Conservation (phyloP, 805 yeast genomes). For the Candida sithepensis region DNA sequence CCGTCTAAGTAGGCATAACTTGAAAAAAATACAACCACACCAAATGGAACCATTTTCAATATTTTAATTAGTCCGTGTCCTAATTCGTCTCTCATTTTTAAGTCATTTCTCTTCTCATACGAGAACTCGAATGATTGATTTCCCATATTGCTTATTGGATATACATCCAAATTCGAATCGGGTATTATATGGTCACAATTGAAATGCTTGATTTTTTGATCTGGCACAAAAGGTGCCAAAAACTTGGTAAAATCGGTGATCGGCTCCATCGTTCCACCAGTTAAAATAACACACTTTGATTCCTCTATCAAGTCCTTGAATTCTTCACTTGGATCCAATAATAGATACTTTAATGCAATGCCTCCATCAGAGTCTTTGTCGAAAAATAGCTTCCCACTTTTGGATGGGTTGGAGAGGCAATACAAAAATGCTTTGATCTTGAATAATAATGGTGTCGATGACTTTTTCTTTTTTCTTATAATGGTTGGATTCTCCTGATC, state of each 20-base stretch:
- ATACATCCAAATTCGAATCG: slow-evolving; percentile 57
- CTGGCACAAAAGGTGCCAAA: slow-evolving; percentile 55
- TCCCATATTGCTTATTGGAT: slow-evolving; percentile 38
- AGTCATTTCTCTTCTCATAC: slow-evolving; percentile 55
- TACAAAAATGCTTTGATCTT: slow-evolving; percentile 62
- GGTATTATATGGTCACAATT: slow-evolving; percentile 87
- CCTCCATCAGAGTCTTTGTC: slow-evolving; percentile 36
- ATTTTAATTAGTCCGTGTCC: slow-evolving; percentile 48
- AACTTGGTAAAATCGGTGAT: slow-evolving; percentile 63
- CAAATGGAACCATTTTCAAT: slow-evolving; percentile 53
- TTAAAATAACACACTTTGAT: slow-evolving; percentile 67
- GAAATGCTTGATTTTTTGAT: slow-evolving; percentile 45
- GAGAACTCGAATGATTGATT: slow-evolving; percentile 55
- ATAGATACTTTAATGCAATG: slow-evolving; percentile 56
- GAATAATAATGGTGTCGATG: slow-evolving; percentile 56
- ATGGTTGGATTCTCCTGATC: slow-evolving; percentile 2
- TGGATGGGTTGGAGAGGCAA: slow-evolving; percentile 66
- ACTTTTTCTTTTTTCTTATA: slow-evolving; percentile 5
- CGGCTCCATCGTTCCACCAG: slow-evolving; percentile 98
- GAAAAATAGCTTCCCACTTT: slow-evolving; percentile 75
- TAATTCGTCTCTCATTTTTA: slow-evolving; percentile 41
- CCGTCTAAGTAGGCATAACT: slow-evolving; percentile 69
- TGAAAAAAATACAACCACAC: slow-evolving; percentile 80
- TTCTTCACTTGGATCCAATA: slow-evolving; percentile 73
- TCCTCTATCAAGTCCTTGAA: slow-evolving; percentile 64